phyloP scores from a whole-genome alignment of 768 basidiomycete genomes.

The Amanita rubescens region DNA sequence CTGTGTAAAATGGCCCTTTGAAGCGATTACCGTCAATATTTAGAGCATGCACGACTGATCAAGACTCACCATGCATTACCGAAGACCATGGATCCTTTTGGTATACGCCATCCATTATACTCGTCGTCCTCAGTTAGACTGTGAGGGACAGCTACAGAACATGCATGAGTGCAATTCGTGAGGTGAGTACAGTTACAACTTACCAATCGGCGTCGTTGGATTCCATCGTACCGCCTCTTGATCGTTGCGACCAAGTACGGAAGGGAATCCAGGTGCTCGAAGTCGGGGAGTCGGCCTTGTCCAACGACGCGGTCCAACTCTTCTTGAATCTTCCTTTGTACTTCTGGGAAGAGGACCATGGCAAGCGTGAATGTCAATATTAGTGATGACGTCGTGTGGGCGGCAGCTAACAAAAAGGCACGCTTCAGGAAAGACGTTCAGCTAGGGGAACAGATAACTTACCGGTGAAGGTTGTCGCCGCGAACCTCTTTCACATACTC shows the following conservation, averaged over 20 bases:
- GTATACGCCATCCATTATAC: conserved; percentile 39
- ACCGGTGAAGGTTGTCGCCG: conserved; percentile 31
- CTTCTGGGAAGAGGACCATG: conserved; percentile 32
- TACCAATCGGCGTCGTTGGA: conserved; percentile 24
- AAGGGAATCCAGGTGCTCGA: conserved; percentile 26
- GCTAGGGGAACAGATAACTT: background rate
- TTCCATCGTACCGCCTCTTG: conserved; percentile 30
- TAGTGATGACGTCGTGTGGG: conserved; percentile 21
- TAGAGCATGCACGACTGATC: background rate
- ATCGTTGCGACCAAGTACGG: conserved; percentile 32
- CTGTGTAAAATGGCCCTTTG: conserved; percentile 4
- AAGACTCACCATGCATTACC: conserved; percentile 26
- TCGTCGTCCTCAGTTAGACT: conserved; percentile 31
- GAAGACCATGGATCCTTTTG: conserved; percentile 31
- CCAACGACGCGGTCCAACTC: conserved; percentile 33
- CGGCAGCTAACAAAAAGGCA: conserved; percentile 13
- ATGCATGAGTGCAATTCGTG: background rate
- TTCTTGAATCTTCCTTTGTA: conserved; percentile 27
- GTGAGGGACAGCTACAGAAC: conserved; percentile 24
- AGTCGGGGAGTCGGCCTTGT: conserved; percentile 29
- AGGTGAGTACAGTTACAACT: background rate
- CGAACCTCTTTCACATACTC: conserved; percentile 28
- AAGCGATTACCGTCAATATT: background rate
- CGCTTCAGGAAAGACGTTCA: background rate
- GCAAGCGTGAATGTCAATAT: conserved; percentile 28